Evolutionary conservation across 371 early-diverging fungal species (phyloP).

Genomic region (Saksenaea vasiformis): DNA sequence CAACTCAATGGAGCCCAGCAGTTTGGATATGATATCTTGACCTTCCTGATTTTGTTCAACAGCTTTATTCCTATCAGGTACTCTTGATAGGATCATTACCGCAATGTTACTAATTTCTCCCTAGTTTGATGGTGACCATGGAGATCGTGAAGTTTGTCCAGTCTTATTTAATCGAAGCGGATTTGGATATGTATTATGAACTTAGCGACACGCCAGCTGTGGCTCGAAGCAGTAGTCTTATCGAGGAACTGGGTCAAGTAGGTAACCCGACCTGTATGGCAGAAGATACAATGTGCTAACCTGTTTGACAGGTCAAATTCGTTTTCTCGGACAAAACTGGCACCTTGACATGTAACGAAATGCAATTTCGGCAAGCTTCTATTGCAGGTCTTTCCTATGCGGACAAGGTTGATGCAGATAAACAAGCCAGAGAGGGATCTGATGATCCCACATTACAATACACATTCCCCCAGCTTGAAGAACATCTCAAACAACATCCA

Average conservation of each 20-base stretch:
- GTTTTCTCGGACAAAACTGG: constrained; percentile 94
- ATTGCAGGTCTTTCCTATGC: constrained; percentile 82
- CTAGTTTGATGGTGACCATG: constrained; percentile 89
- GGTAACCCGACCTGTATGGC: background rate
- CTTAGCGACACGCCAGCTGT: constrained; percentile 82
- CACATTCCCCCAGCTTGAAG: constrained; percentile 65
- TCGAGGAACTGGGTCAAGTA: constrained; percentile 92
- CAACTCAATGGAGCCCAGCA: constrained; percentile 33
- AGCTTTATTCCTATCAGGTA: constrained; percentile 88
- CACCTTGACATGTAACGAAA: constrained; percentile 95
- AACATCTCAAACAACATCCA: constrained; percentile 64
- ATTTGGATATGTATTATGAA: constrained; percentile 88
- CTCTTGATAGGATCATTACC: background rate
- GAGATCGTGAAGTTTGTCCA: constrained; percentile 88
- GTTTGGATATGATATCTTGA: constrained; percentile 77
- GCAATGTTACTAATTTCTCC: background rate
- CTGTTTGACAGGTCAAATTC: constrained; percentile 60
- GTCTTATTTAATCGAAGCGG: constrained; percentile 77
- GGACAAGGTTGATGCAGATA: constrained; percentile 74
- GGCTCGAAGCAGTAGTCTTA: constrained; percentile 85
- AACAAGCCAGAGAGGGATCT: constrained; percentile 69
- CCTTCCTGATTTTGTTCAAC: constrained; percentile 89
- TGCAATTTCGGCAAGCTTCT: constrained; percentile 90
- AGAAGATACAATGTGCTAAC: background rate
- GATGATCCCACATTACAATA: constrained; percentile 64